A percentile compares a stretch with the other conserved stretches of the same genome.
Conservation (phyloP, 345 rosid genomes). For the Dimocarpus longan region DNA sequence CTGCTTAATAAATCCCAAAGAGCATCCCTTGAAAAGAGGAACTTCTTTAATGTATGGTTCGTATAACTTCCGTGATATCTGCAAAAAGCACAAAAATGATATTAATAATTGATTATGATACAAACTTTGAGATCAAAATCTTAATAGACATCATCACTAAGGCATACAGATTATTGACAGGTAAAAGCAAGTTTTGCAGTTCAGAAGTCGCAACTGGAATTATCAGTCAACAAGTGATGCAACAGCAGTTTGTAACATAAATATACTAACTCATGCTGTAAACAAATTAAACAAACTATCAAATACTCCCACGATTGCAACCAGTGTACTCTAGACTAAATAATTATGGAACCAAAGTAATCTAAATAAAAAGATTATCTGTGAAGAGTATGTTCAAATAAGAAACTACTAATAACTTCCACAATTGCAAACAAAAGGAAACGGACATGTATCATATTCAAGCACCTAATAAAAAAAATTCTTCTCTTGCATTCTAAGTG, state of each 20-base stretch:
- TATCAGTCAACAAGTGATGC: background rate
- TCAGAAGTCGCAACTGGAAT: background rate
- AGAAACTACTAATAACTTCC: background rate
- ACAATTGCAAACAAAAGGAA: background rate
- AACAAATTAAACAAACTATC: background rate
- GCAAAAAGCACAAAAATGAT: constrained; percentile 14
- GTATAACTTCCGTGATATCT: constrained; percentile 82
- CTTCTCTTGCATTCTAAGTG: background rate
- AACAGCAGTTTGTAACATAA: background rate
- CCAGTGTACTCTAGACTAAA: background rate
- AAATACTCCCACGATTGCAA: background rate
- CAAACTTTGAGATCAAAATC: background rate
- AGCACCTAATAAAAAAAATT: too few relatives aligned
- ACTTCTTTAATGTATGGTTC: constrained; percentile 66
- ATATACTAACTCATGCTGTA: background rate
- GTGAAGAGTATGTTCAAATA: background rate
- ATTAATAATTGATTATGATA: background rate
- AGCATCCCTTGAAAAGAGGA: constrained; percentile 69
- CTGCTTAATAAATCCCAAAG: constrained; percentile 73
- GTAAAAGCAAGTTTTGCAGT: background rate
- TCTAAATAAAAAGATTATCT: background rate
- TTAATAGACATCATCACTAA: too few relatives aligned
- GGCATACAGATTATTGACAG: too few relatives aligned
- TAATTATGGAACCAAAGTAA: background rate
- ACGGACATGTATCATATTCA: too few relatives aligned